Conservation (phyloP, 495 filamentous ascomycete genomes). For the Penicillium waksmanii region DNA sequence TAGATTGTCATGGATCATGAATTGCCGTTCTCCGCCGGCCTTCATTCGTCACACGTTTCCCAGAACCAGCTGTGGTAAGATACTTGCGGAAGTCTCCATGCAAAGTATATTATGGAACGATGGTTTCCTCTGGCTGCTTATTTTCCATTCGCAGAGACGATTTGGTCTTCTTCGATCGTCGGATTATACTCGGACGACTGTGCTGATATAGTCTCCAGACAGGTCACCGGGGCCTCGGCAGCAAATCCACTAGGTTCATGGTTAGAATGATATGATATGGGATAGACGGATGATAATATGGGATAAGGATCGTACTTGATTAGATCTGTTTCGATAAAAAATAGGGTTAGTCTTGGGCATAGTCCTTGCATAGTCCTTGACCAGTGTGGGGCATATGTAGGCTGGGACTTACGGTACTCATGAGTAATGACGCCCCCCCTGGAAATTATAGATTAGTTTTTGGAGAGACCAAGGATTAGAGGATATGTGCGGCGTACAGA, state of each 20-base stretch:
- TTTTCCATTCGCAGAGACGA: constrained; percentile 51
- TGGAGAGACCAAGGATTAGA: neutral
- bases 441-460: constrained; percentile 8
- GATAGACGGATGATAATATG: neutral
- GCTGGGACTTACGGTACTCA: constrained; percentile 53
- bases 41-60: constrained; percentile 12
- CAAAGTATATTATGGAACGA: neutral
- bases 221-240: constrained; percentile 67
- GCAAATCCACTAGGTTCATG: constrained; percentile 67
- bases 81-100: constrained; percentile 5
- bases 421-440: constrained; percentile 50
- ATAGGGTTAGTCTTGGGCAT: constrained; percentile 18
- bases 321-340: constrained; percentile 38
- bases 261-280: constrained; percentile 22
- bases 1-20: constrained; percentile 4
- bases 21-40: neutral
- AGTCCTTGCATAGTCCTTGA: neutral
- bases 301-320: constrained; percentile 46
- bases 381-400: constrained; percentile 5
- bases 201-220: constrained; percentile 70
- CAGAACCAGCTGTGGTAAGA: constrained; percentile 20
- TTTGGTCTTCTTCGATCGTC: constrained; percentile 75
- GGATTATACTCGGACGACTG: constrained; percentile 66
- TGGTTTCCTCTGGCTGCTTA: constrained; percentile 13
- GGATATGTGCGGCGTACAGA: constrained; percentile 55